Evolutionary conservation across 2,329 filamentous ascomycete genomes (phyloP), one percentile per base, ranked within the genome.

Genomic region (Lizonia empirigonia): DNA sequence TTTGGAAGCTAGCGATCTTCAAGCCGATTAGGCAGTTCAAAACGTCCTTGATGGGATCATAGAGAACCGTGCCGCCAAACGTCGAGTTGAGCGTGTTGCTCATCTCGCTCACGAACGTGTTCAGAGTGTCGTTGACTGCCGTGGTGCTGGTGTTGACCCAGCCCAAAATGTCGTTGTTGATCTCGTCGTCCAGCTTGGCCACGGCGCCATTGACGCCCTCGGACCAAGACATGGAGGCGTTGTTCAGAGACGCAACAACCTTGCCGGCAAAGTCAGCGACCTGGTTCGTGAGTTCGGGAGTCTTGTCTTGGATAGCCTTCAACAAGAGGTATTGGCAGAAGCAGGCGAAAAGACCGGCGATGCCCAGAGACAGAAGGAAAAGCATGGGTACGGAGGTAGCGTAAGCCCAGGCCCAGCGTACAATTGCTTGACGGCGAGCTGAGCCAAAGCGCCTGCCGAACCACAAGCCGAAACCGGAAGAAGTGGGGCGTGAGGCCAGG

Each of bases 1-100:
- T 87, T 71, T 97, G 85, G 59, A 99, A 85, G 18, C 86, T 83
- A 60, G 89, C 85, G 56, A 97, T 82, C 78, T 97, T 97, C 67
- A 96, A 80, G 7, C 87, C 85, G 58, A 97, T 85, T n/a, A 97
- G 80, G 68, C 94, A 97, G 68, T 90, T 83, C 56, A 97, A 82
- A 26, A 97, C 85, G 34, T 90, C 87, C 65, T 85, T 80, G 65
- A 96, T 86, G 0, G 91, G 89, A 22, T 87, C 83, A 59, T 91
- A 83, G 34, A 96, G 85, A 33, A 92, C 76, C 0, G 93, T 97
- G 37, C 85, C 86, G 41, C 90, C 90, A 70, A 97, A 97, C 3
- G 88, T 90, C 0, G 76, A 77, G 59, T 91, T 87, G 49, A 99
- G 80, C 5, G 85, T 86, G 13, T 84, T 79, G 57, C 85, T 83